Percentiles rank a stretch among this genome's conserved stretches.
Evolutionary conservation across 176 grass and related monocot genomes (phyloP).

Genomic region (Aechmea fasciata): DNA sequence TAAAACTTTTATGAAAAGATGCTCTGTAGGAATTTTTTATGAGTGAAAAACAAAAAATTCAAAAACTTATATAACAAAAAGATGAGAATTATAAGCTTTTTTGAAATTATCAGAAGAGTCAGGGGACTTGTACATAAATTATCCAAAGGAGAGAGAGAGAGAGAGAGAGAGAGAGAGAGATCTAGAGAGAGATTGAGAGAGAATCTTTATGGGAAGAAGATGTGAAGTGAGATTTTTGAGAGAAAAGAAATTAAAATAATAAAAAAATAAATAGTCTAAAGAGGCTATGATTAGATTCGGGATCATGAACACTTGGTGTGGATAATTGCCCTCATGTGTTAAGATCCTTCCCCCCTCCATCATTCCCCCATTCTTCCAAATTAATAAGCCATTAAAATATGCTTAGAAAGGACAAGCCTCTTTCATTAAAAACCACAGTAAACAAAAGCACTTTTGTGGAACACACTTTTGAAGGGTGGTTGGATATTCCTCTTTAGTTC

Average conservation of each 20-base stretch:
- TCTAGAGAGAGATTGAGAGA: background rate
- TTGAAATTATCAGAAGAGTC: too few relatives aligned
- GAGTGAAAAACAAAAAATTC: too few relatives aligned
- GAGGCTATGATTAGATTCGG: slow-evolving; percentile 14
- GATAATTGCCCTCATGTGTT: slow-evolving; percentile 58
- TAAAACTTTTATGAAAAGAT: too few relatives aligned
- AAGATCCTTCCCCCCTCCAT: slow-evolving; percentile 33
- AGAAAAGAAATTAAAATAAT: background rate
- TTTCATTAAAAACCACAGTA: slow-evolving; percentile 8
- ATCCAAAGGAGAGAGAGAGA: background rate
- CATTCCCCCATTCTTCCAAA: slow-evolving; percentile 22
- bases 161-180: background rate
- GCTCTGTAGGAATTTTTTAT: too few relatives aligned
- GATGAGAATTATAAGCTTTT: too few relatives aligned
- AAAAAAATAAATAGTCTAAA: background rate
- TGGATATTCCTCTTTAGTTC: too few relatives aligned
- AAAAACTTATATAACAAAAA: too few relatives aligned
- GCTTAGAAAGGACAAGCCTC: slow-evolving; percentile 9
- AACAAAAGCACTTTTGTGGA: background rate
- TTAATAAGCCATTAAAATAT: slow-evolving; percentile 22
- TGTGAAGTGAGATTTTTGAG: background rate
- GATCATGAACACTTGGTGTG: background rate
- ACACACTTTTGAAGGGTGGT: background rate
- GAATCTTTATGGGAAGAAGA: background rate
- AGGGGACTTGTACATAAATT: background rate